Evolutionary conservation across 2,329 filamentous ascomycete genomes (phyloP), one percentile per base, ranked within the genome.

Genomic region (Diaporthe aspalathi): DNA sequence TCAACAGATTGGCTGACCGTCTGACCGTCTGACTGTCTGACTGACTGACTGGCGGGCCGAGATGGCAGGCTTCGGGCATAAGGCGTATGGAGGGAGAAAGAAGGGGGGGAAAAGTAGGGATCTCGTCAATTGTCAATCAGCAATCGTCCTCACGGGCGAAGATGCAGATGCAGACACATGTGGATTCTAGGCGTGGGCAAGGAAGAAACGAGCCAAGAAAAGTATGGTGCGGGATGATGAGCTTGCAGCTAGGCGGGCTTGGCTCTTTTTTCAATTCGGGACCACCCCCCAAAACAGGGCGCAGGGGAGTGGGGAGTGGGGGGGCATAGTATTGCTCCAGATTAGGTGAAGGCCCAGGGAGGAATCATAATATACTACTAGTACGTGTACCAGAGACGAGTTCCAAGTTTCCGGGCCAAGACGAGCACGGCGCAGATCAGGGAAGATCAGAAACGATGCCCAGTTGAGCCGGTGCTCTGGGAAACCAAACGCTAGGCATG

Each of bases 181-280:
- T 24, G 53, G 24, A 56, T n/a, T 11, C 53, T 49, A 16, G 43
- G 43, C 20, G 49, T 49, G 60, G 43, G 60, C 60, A 11, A 38
- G 45, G 60, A 40, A 49, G 38, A 38, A 49, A 68, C 40, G 38
- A 68, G 66, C 53, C 66, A 68, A 57, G 66, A 68, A 68, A 47
- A 38, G 29, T 56, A 57, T 45, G 29, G 40, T 68, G 52, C 52
- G 66, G 66, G 66, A 57, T 57, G 50, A 49, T 68, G 27, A 50
- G 53, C 67, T 56, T 56, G 53, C 45, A 68, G 54, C 53, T 68
- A 68, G 45, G 67, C 67, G 32, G 67, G 45, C 67, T 68, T 60
- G 67, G 67, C 67, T 38, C 35, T 43, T 50, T 68, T 68, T 52
- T 65, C 5, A 65, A 65, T 65, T 50, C 60, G 60, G 60, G 60